Base-by-base conservation (phyloP, 2,329 filamentous ascomycete species). In the Sporothrix mexicana region DNA sequence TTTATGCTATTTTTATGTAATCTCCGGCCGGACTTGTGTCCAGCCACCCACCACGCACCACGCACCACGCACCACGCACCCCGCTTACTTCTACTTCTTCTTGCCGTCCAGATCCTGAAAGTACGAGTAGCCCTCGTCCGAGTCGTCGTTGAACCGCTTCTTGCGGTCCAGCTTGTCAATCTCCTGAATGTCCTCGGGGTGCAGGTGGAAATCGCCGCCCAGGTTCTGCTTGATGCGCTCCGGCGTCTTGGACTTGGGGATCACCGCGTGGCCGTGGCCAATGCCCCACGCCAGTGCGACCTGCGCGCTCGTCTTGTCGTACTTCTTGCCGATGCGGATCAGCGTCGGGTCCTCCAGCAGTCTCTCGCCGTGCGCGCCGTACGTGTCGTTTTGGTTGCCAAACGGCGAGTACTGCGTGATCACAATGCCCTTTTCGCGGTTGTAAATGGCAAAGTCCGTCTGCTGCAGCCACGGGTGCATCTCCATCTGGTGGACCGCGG, bases 281-380 rank as follows among this genome's bases (percentile, higher is more conserved):
- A 93, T 96, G 25, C 93, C 90, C 94, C 94, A 97, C 77, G 93
- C 88, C 76, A 97, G 86, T 74, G 97, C 86, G 25, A 97, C 87
- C 86, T 97, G 94, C 13, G 93, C 91, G 6, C 93, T 87, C 7
- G 88, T 88, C 85, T 91, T 93, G 80, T 84, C 84, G 79, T 93
- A 85, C 84, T 92, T 93, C 77, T 86, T 81, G 20, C 92, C 91
- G 75, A 94, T 87, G 69, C 78, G 80, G 77, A 87, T 89, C 80
- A 97, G 85, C 66, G 86, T 82, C 23, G 87, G 83, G 75, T 96
- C 91, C 47, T 90, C 88, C 12, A 70, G 13, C 53, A 70, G 41
- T 8, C 20, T 43, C 53, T 43, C 55, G 41, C 12, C 55, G 15
- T 61, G 49, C 7, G 17, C 15, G 6, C 47, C 68, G n/a, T 68